Conservation (phyloP, 352 stramenopile species). For the Elongisporangium undulatum region DNA sequence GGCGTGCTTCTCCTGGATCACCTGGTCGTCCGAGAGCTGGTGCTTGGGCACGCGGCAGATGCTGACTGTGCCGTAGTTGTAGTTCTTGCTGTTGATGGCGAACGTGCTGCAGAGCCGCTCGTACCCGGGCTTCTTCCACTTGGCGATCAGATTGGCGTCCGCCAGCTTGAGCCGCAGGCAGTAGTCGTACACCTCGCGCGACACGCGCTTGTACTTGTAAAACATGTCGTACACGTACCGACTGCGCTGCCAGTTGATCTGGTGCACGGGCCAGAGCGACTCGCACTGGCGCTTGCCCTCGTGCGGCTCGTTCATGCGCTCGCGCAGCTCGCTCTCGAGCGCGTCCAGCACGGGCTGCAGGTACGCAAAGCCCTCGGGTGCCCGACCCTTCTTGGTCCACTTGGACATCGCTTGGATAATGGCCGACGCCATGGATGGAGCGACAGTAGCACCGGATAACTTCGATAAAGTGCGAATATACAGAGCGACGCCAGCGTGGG, state of each 20-base stretch:
- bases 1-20: conserved; percentile 92
- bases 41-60: conserved; percentile 97
- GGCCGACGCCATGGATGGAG: too few species aligned
- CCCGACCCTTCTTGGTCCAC: conserved; percentile 82
- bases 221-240: conserved; percentile 99
- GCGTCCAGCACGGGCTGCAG: conserved; percentile 95
- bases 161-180: conserved; percentile 94
- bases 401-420: conserved; percentile 63
- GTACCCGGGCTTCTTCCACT: conserved; percentile 99
- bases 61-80: conserved; percentile 98
- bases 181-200: conserved; percentile 97
- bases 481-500: too few species aligned
- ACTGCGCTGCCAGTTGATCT: conserved; percentile 99
- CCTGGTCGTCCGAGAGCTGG: conserved; percentile 88
- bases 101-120: conserved; percentile 98
- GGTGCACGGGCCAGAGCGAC: conserved; percentile 97
- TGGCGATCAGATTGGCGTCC: conserved; percentile 97
- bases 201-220: conserved; percentile 96
- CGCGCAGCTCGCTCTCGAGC: conserved; percentile 95
- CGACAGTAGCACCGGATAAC: too few species aligned
- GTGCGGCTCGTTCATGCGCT: conserved; percentile 98
- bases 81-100: conserved; percentile 99
- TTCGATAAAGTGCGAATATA: too few species aligned
- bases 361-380: conserved; percentile 93
- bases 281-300: conserved; percentile 97